These are phyloP conservation scores for Lachancea mirantina DNA, from an alignment of 805 yeast species.

Conservation along the genomic window DNA sequence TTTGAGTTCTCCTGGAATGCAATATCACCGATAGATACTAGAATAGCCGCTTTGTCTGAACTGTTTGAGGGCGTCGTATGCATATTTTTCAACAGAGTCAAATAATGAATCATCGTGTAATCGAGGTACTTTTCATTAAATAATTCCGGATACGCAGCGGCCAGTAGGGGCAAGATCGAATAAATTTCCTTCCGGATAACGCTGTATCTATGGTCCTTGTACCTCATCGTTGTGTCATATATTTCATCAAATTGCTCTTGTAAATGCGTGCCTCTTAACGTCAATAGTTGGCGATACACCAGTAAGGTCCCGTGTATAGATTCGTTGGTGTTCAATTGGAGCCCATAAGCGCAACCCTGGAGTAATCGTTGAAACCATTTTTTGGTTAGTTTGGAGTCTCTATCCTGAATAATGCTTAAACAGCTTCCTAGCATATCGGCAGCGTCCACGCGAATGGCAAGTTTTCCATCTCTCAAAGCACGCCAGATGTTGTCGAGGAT, in stretches of 20 bases:
- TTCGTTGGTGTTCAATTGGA: constrained; percentile 50
- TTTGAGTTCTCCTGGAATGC: constrained; percentile 69
- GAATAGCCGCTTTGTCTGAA: constrained; percentile 63
- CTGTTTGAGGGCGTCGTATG: constrained; percentile 30
- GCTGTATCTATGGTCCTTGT: constrained; percentile 69
- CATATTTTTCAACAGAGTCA: constrained; percentile 68
- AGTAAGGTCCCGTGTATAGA: constrained; percentile 81
- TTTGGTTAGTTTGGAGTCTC: constrained; percentile 64
- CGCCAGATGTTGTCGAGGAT: constrained; percentile 81
- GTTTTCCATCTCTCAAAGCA: constrained; percentile 73
- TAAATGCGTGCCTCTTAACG: constrained; percentile 65
- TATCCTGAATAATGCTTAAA: constrained; percentile 65
- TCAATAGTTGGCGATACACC: constrained; percentile 71
- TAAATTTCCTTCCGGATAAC: constrained; percentile 82
- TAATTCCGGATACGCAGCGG: constrained; percentile 63
- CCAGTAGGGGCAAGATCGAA: constrained; percentile 72
- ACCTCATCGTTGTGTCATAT: constrained; percentile 64
- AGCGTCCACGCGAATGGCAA: constrained; percentile 71
- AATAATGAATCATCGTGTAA: constrained; percentile 65
- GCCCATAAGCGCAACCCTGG: constrained; percentile 58
- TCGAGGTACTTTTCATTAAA: constrained; percentile 81
- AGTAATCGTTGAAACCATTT: constrained; percentile 70
- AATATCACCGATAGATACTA: constrained; percentile 77
- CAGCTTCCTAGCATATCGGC: constrained; percentile 76
- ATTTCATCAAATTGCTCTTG: constrained; percentile 66